phyloP scores from a whole-genome alignment of 352 stramenopile species.

The Phytophthora pisi region DNA sequence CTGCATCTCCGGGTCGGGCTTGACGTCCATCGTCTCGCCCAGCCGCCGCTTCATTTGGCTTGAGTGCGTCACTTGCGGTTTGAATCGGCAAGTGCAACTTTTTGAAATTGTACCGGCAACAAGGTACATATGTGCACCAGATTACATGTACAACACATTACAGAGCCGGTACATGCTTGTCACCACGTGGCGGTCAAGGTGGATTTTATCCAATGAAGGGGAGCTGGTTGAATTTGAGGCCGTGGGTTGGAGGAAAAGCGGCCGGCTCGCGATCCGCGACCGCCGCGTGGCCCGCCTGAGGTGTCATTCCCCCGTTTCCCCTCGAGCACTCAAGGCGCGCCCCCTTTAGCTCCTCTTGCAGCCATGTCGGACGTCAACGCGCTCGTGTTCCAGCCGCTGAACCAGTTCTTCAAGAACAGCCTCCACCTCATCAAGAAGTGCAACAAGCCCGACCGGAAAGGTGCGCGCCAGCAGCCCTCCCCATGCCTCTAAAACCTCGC shows the following conservation, averaged over 20 bases:
- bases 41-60: slow-evolving; percentile 52
- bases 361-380: slow-evolving; percentile 90
- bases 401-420: slow-evolving; percentile 98
- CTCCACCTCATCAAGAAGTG: slow-evolving; percentile 99
- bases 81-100: slow-evolving; percentile 29
- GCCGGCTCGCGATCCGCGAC: slow-evolving; percentile 23
- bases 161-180: neutral
- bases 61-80: slow-evolving; percentile 45
- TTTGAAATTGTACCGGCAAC: slow-evolving; percentile 1
- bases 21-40: slow-evolving; percentile 17
- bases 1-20: slow-evolving; percentile 11
- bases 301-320: slow-evolving; percentile 36
- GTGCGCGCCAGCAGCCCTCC: slow-evolving; percentile 44
- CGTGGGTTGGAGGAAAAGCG: slow-evolving; percentile 26
- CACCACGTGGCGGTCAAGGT: slow-evolving; percentile 19
- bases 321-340: neutral
- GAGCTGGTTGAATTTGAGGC: neutral
- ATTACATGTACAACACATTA: neutral
- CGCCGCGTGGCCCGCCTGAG: slow-evolving; percentile 25
- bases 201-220: slow-evolving; percentile 16
- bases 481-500: neutral
- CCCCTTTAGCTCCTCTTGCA: neutral
- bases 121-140: slow-evolving; percentile 5
- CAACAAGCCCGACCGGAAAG: slow-evolving; percentile 99
- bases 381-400: slow-evolving; percentile 95